These are phyloP conservation scores for Solanum bulbocastanum DNA, from an alignment of 257 asterid species.

Conservation along the genomic window DNA sequence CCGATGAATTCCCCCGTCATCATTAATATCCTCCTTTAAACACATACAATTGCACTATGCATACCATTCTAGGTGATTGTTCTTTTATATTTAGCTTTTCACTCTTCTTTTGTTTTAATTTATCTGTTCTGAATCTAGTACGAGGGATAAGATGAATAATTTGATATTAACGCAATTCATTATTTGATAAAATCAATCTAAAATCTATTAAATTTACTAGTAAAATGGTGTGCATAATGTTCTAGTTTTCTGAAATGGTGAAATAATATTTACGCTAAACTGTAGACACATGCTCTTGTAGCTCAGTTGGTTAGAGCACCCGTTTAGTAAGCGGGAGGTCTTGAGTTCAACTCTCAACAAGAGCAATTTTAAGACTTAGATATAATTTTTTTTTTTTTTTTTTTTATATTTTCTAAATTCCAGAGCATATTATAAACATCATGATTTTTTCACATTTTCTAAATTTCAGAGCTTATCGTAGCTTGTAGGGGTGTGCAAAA, in stretches of 20 bases:
- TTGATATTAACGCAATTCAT: background rate
- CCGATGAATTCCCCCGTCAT: too few relatives aligned
- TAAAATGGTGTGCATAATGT: background rate
- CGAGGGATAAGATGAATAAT: background rate
- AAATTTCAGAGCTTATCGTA: too few relatives aligned
- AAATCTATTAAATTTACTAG: background rate
- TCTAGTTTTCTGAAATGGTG: too few relatives aligned
- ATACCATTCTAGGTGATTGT: background rate
- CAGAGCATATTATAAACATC: too few relatives aligned
- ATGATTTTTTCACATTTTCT: too few relatives aligned
- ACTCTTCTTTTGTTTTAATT: background rate
- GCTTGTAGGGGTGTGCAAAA: too few relatives aligned
- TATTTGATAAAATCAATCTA: background rate
- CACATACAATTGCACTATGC: background rate
- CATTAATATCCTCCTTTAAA: background rate
- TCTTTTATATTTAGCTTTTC: background rate
- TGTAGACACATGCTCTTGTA: background rate
- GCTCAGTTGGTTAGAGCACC: constrained; percentile 99
- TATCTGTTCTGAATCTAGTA: too few relatives aligned
- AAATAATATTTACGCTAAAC: too few relatives aligned
- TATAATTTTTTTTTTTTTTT: too few relatives aligned
- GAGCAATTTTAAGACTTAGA: background rate
- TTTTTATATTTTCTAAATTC: too few relatives aligned
- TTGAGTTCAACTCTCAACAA: constrained; percentile 84
- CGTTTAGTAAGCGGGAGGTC: constrained; percentile 99